These are phyloP conservation scores for Mychonastes homosphaera DNA, from an alignment of 139 green algal species.

Conservation along the genomic window DNA sequence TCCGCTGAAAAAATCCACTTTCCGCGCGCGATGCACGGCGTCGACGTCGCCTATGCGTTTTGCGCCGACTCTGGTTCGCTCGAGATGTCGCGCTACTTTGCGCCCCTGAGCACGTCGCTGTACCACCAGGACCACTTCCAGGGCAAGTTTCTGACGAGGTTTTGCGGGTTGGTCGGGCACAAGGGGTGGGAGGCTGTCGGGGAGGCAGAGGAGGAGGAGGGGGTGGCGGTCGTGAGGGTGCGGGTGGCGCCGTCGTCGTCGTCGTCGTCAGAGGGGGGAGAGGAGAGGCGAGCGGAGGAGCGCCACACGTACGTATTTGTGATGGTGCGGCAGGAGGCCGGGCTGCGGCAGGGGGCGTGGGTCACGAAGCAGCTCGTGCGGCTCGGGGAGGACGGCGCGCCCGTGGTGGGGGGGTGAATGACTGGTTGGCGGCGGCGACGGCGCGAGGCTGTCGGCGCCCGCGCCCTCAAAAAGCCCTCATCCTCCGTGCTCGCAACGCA, in stretches of 20 bases:
- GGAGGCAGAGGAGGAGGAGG: neutral
- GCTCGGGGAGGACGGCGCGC: no score
- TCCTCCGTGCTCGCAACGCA: no score
- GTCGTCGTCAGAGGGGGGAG: slow-evolving; percentile 12
- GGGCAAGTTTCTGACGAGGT: neutral
- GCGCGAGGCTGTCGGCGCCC: no score
- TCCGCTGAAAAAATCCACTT: neutral
- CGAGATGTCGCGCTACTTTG: slow-evolving; percentile 46
- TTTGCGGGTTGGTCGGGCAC: slow-evolving; percentile 15
- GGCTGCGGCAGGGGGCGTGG: slow-evolving; percentile 39
- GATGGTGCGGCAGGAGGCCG: slow-evolving; percentile 30
- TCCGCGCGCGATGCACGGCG: slow-evolving; percentile 31
- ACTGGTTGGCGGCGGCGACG: no score
- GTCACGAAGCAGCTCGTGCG: slow-evolving; percentile 42
- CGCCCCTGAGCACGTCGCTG: slow-evolving; percentile 23
- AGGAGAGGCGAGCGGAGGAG: slow-evolving; percentile 1
- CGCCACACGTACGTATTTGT: slow-evolving; percentile 21
- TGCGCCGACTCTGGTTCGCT: slow-evolving; percentile 56
- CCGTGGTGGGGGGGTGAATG: no score
- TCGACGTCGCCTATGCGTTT: slow-evolving; percentile 70
- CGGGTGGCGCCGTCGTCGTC: neutral
- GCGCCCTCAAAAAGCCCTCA: no score
- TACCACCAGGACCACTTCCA: slow-evolving; percentile 77
- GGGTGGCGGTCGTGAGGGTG: neutral
- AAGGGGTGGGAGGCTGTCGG: slow-evolving; percentile 19